A percentile compares a stretch with the other conserved stretches of the same genome.
phyloP scores from a whole-genome alignment of 2,329 filamentous ascomycete species.

The Botrytis elliptica region DNA sequence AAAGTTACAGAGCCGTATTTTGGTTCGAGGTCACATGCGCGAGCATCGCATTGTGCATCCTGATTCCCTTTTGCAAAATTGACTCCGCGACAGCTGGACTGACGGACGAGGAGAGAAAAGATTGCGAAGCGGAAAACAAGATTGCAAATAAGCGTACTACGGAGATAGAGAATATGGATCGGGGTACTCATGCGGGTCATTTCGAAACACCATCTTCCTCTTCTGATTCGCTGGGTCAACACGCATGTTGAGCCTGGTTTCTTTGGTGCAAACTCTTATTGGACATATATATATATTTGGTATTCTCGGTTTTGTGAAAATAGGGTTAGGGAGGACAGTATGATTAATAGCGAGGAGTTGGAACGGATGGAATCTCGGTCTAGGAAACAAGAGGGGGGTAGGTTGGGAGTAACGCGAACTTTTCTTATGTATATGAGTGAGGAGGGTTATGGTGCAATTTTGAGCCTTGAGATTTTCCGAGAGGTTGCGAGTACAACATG shows the following conservation, averaged over 20 bases:
- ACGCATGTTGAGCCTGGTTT: background rate
- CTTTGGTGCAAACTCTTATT: background rate
- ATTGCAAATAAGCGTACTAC: background rate
- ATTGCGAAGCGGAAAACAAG: background rate
- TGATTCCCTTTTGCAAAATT: conserved; percentile 18
- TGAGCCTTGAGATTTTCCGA: background rate
- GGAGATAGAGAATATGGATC: background rate
- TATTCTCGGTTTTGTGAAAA: background rate
- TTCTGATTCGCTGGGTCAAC: conserved; percentile 1
- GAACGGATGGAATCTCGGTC: background rate
- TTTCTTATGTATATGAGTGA: too few species aligned
- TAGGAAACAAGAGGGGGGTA: background rate
- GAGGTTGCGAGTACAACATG: background rate
- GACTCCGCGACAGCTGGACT: conserved; percentile 13
- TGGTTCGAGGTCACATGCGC: conserved; percentile 21
- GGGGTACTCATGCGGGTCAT: background rate
- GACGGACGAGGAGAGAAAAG: background rate
- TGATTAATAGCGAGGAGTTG: background rate
- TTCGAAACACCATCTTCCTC: background rate
- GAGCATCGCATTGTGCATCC: conserved; percentile 11
- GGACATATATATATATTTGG: background rate
- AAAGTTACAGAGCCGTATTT: conserved; percentile 15
- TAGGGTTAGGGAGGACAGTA: background rate
- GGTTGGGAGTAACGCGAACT: background rate
- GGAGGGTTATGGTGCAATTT: background rate